Conservation (phyloP, 1,284 basidiomycete genomes). For the Ganoderma boninense region DNA sequence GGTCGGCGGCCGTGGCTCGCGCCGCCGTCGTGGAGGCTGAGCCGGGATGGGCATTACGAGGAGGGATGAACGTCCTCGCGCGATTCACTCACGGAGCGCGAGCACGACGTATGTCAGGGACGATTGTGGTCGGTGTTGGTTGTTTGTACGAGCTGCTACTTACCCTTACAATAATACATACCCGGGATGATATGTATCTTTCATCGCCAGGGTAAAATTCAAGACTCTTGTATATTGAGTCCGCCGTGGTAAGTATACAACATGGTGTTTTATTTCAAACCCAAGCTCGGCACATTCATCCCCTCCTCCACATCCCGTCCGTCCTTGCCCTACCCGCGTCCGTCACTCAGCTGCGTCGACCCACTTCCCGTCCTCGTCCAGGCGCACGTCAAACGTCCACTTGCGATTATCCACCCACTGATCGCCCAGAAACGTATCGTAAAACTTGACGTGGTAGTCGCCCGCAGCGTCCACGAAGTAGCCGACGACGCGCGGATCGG, state of each 20-base stretch:
- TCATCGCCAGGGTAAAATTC: neutral
- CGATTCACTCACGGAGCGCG: neutral
- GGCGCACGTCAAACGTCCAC: constrained; percentile 47
- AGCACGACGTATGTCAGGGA: neutral
- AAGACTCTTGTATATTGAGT: neutral
- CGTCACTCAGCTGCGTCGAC: constrained; percentile 33
- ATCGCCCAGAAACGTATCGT: constrained; percentile 52
- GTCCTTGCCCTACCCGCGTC: neutral
- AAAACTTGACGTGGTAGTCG: constrained; percentile 51
- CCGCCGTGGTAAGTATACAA: neutral
- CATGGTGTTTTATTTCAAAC: neutral
- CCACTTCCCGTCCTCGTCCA: constrained; percentile 43
- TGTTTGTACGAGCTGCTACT: constrained; percentile 7
- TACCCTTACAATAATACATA: neutral
- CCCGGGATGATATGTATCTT: neutral
- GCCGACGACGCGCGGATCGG: constrained; percentile 52
- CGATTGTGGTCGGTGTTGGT: neutral
- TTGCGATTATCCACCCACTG: constrained; percentile 53
- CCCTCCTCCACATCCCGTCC: neutral
- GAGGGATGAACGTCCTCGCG: neutral
- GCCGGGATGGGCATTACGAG: constrained; percentile 12
- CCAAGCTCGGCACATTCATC: neutral
- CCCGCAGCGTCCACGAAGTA: constrained; percentile 48
- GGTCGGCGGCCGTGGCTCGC: constrained; percentile 27
- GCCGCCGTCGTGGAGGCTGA: constrained; percentile 32